Percentiles rank a stretch among this genome's conserved stretches.
phyloP scores from a whole-genome alignment of 2,329 filamentous ascomycete species.

The Beauveria pseudobassiana region DNA sequence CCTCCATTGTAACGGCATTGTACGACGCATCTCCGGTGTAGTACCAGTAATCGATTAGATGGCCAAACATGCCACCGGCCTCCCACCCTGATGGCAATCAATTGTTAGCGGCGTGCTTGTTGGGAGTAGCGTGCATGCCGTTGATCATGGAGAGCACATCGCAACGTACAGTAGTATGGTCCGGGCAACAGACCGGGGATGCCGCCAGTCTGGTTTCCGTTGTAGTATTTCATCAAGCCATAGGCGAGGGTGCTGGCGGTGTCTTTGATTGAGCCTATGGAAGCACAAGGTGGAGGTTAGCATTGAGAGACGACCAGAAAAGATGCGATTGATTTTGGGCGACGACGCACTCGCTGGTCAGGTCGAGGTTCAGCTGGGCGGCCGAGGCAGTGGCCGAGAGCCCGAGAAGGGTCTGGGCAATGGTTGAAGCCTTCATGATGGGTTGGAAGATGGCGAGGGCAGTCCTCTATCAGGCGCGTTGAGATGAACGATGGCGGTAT shows the following conservation, averaged over 20 bases:
- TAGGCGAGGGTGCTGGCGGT: conserved; percentile 41
- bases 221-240: conserved; percentile 42
- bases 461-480: not conserved
- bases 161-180: conserved; percentile 55
- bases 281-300: not conserved
- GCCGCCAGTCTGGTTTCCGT: conserved; percentile 52
- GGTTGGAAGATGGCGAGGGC: not conserved
- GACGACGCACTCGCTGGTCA: conserved; percentile 3
- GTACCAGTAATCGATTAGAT: conserved; percentile 58
- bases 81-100: conserved; percentile 43
- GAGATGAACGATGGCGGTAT: not conserved
- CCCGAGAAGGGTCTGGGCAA: not conserved
- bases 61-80: conserved; percentile 56
- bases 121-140: conserved; percentile 16
- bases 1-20: conserved; percentile 46
- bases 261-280: conserved; percentile 41
- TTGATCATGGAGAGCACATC: conserved; percentile 16
- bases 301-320: not conserved
- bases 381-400: not conserved
- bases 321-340: not conserved
- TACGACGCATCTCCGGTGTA: conserved; percentile 55
- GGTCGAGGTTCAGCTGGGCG: not conserved
- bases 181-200: conserved; percentile 49
- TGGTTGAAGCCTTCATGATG: not conserved
- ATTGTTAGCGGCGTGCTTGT: conserved; percentile 14